Percentiles rank a stretch among this genome's conserved stretches.
Conservation (phyloP, 352 stramenopile genomes). For the Peronosclerospora sorghi region DNA sequence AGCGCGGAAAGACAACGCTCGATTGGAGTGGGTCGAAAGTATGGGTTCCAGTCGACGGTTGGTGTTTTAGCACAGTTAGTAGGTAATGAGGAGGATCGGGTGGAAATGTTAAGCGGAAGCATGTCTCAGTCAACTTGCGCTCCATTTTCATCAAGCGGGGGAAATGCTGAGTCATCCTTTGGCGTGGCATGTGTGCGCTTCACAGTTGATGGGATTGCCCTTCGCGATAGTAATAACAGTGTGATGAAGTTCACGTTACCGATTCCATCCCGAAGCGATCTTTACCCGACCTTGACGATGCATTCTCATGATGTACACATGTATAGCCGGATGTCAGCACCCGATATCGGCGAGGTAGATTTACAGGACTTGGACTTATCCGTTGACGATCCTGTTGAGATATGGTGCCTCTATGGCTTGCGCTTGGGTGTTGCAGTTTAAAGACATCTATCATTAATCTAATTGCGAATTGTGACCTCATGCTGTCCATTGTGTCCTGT, state of each 20-base stretch:
- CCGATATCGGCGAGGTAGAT: constrained; percentile 47
- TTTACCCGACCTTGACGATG: constrained; percentile 77
- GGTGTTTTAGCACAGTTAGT: constrained; percentile 59
- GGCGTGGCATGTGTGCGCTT: constrained; percentile 50
- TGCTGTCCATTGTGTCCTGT: constrained; percentile 11
- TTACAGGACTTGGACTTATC: constrained; percentile 40
- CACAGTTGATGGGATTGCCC: constrained; percentile 51
- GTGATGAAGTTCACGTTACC: constrained; percentile 51
- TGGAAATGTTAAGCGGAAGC: constrained; percentile 3
- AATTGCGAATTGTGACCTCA: constrained; percentile 2
- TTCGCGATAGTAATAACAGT: constrained; percentile 39
- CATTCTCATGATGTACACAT: constrained; percentile 75
- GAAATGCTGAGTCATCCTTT: constrained; percentile 8
- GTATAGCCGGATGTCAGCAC: constrained; percentile 64
- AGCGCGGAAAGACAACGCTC: constrained; percentile 46
- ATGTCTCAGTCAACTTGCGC: constrained; percentile 2
- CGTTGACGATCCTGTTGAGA: constrained; percentile 20
- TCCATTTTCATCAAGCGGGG: constrained; percentile 6
- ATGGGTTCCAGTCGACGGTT: constrained; percentile 54
- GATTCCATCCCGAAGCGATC: constrained; percentile 48
- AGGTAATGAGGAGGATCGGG: constrained; percentile 18
- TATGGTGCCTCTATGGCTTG: constrained; percentile 71
- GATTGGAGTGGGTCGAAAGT: constrained; percentile 40
- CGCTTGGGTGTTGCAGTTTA: constrained; percentile 18
- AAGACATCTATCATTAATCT: constrained; percentile 7